phyloP scores from a whole-genome alignment of 2,329 filamentous ascomycete genomes.

The Trichoderma sp. region DNA sequence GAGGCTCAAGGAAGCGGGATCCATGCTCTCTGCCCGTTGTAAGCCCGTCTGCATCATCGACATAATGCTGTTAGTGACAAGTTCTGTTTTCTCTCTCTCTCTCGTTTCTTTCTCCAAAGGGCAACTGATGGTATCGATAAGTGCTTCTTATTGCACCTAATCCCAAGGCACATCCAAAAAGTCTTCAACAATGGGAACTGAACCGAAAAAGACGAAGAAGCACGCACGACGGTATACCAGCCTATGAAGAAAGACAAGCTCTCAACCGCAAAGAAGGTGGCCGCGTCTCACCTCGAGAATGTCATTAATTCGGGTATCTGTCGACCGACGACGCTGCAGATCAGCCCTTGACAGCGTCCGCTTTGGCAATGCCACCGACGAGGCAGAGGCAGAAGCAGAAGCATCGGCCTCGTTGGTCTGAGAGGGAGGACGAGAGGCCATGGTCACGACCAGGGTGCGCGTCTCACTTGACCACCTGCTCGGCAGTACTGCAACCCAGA shows the following conservation, averaged over 20 bases:
- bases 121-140: neutral
- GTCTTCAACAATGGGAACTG: neutral
- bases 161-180: neutral
- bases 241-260: slow-evolving; percentile 10
- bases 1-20: slow-evolving; percentile 26
- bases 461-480: slow-evolving; percentile 21
- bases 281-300: slow-evolving; percentile 50
- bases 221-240: slow-evolving; percentile 11
- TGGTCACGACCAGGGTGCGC: slow-evolving; percentile 22
- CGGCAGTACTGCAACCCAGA: slow-evolving; percentile 4
- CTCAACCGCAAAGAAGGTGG: slow-evolving; percentile 1
- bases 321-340: slow-evolving; percentile 38
- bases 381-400: slow-evolving; percentile 7
- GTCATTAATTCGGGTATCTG: slow-evolving; percentile 47
- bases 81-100: neutral
- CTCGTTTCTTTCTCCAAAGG: neutral
- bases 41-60: slow-evolving; percentile 24
- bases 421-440: neutral
- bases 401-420: slow-evolving; percentile 9
- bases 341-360: slow-evolving; percentile 32
- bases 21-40: slow-evolving; percentile 28
- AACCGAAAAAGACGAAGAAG: neutral
- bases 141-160: neutral
- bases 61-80: slow-evolving; percentile 3
- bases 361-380: slow-evolving; percentile 17